phyloP scores from a whole-genome alignment of 2,329 filamentous ascomycete genomes.

The Blastomyces parvus region DNA sequence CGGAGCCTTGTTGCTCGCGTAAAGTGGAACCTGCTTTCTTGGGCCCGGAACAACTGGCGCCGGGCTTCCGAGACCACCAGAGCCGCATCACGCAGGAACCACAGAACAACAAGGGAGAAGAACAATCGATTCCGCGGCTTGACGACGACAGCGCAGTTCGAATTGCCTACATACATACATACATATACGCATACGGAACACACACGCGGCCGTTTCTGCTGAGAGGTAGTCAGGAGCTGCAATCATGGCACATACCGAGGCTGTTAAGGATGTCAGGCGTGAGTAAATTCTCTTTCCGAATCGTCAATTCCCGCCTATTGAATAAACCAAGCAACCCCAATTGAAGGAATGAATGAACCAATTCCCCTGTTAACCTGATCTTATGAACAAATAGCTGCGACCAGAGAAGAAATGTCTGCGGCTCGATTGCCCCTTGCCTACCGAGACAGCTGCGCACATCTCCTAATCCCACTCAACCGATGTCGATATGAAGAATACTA shows the following conservation, averaged over 20 bases:
- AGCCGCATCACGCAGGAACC: conserved; percentile 15
- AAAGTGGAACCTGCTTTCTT: conserved; percentile 23
- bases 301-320: neutral
- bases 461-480: conserved; percentile 89
- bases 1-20: conserved; percentile 25
- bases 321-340: neutral
- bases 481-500: conserved; percentile 91
- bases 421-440: conserved; percentile 81
- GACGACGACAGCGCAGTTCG: no score
- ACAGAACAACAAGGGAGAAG: neutral
- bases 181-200: neutral
- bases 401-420: conserved; percentile 86
- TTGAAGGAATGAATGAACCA: neutral
- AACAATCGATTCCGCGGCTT: neutral
- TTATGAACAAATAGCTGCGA: conserved; percentile 41
- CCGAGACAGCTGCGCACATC: conserved; percentile 88
- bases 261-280: conserved; percentile 12
- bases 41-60: conserved; percentile 1
- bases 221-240: neutral
- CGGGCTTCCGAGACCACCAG: neutral
- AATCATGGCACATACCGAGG: conserved; percentile 9
- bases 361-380: conserved; percentile 5
- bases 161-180: neutral
- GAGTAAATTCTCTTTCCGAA: conserved; percentile 10
- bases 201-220: neutral